These are phyloP conservation scores for Saksenaea vasiformis DNA, from an alignment of 371 early-diverging fungal species.

Conservation along the genomic window DNA sequence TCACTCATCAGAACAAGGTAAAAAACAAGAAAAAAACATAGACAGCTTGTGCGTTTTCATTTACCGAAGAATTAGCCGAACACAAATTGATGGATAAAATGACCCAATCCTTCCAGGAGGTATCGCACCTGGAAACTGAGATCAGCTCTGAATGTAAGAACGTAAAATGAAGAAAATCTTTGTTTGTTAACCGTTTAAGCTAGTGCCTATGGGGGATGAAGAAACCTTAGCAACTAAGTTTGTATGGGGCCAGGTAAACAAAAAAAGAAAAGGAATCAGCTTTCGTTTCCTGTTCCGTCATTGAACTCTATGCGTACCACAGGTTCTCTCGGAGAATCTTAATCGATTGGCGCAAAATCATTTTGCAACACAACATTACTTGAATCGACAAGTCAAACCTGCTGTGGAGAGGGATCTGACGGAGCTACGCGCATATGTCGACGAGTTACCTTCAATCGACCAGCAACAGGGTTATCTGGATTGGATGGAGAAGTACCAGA, in stretches of 20 bases:
- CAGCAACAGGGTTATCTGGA: slow-evolving; percentile 22
- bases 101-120: slow-evolving; percentile 50
- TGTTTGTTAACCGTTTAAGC: not conserved
- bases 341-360: slow-evolving; percentile 63
- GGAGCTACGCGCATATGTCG: slow-evolving; percentile 36
- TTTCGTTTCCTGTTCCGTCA: not conserved
- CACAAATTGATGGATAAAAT: slow-evolving; percentile 54
- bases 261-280: not conserved
- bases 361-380: slow-evolving; percentile 73
- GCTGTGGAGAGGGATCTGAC: slow-evolving; percentile 59
- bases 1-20: slow-evolving; percentile 37
- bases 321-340: slow-evolving; percentile 65
- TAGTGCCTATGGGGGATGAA: slow-evolving; percentile 53
- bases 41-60: not conserved
- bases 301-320: not conserved
- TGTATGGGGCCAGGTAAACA: slow-evolving; percentile 69
- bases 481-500: slow-evolving; percentile 43
- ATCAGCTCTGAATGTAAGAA: slow-evolving; percentile 59
- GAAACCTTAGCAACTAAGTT: slow-evolving; percentile 63
- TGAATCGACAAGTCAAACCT: slow-evolving; percentile 63
- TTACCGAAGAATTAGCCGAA: slow-evolving; percentile 30
- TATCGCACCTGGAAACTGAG: slow-evolving; percentile 62
- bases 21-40: not conserved
- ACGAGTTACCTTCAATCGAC: slow-evolving; percentile 9
- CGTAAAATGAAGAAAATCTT: not conserved